A percentile compares a stretch with the other conserved stretches of the same genome.
These are phyloP conservation scores for Geranium rotundifolium DNA, from an alignment of 345 rosid species.

Conservation along the genomic window DNA sequence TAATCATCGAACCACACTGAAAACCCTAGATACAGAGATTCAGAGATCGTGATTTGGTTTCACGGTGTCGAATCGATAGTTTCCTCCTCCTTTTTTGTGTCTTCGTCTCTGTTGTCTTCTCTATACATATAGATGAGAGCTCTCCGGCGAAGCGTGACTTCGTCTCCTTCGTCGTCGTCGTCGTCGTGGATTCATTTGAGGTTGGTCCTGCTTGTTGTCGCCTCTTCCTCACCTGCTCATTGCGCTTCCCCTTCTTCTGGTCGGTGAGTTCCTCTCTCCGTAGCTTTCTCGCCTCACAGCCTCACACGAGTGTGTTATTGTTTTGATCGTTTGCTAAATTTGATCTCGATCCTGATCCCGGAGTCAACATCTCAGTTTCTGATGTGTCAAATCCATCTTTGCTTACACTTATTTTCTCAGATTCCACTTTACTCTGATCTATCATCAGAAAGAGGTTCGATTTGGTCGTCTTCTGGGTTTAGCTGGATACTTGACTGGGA, in stretches of 20 bases:
- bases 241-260: conserved; percentile 62
- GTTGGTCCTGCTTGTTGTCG: conserved; percentile 63
- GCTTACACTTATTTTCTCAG: no score
- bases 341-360: conserved; percentile 21
- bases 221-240: conserved; percentile 65
- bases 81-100: background rate
- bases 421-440: no score
- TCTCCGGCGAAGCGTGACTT: conserved; percentile 64
- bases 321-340: no score
- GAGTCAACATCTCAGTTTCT: background rate
- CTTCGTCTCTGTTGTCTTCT: background rate
- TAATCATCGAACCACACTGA: conserved; percentile 8
- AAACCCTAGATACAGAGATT: background rate
- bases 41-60: background rate
- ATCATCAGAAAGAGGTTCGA: no score
- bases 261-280: conserved; percentile 46
- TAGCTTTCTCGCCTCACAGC: background rate
- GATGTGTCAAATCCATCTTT: no score
- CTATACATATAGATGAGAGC: conserved; percentile 56
- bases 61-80: background rate
- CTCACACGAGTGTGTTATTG: background rate
- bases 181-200: conserved; percentile 88
- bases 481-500: no score
- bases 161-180: conserved; percentile 48
- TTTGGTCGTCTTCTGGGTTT: no score